Conservation (phyloP, 257 asterid genomes). For the Ilex aquifolium region DNA sequence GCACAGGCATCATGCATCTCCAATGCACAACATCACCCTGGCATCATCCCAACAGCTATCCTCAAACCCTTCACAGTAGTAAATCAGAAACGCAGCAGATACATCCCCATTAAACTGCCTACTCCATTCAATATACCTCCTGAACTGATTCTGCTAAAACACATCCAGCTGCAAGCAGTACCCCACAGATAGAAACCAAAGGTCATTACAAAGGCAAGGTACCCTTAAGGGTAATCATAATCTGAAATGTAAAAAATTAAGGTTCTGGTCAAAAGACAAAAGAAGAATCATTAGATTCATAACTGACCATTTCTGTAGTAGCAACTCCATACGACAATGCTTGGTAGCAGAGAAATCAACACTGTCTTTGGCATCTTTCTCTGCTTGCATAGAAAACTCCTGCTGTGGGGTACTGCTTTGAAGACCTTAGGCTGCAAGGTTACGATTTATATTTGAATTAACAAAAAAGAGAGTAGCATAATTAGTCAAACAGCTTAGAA, state of each 20-base stretch:
- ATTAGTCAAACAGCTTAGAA: background rate
- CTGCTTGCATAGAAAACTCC: slow-evolving; percentile 58
- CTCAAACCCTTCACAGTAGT: too few relatives aligned
- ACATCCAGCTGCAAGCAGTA: too few relatives aligned
- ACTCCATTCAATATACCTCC: too few relatives aligned
- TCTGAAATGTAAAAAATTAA: background rate
- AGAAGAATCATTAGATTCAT: background rate
- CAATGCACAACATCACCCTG: too few relatives aligned
- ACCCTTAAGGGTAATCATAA: slow-evolving; percentile 7
- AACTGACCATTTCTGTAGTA: slow-evolving; percentile 60
- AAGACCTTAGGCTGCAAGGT: slow-evolving; percentile 25
- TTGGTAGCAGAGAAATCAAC: slow-evolving; percentile 74
- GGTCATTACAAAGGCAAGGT: too few relatives aligned
- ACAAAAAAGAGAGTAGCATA: background rate
- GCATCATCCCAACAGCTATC: too few relatives aligned
- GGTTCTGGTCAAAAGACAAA: background rate
- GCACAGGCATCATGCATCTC: too few relatives aligned
- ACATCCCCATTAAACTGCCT: too few relatives aligned
- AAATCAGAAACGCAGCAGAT: too few relatives aligned
- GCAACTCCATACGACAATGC: slow-evolving; percentile 77
- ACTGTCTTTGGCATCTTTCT: slow-evolving; percentile 44
- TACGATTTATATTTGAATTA: slow-evolving; percentile 12
- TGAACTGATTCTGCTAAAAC: too few relatives aligned
- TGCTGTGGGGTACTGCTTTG: slow-evolving; percentile 19
- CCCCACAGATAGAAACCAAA: too few relatives aligned